Evolutionary conservation across 2,329 filamentous ascomycete genomes (phyloP).

Genomic region (Phyllosticta ampelicida): DNA sequence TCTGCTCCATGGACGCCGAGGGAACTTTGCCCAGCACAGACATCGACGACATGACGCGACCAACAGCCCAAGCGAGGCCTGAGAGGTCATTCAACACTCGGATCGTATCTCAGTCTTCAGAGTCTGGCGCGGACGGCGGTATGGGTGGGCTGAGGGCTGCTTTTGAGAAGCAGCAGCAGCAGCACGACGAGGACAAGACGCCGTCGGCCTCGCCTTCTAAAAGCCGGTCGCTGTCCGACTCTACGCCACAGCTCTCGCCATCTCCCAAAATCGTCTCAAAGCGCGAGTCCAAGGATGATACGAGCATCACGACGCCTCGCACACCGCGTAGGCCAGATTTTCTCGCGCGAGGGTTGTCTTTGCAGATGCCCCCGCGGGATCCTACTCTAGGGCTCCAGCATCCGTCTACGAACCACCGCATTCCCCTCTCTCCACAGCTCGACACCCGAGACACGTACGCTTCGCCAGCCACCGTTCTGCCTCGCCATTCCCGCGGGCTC

Average conservation of each 20-base stretch:
- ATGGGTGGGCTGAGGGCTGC: constrained; percentile 6
- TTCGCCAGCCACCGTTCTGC: constrained; percentile 77
- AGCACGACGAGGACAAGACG: constrained; percentile 14
- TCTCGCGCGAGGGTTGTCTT: constrained; percentile 51
- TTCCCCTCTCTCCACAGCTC: constrained; percentile 73
- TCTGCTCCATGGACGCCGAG: constrained; percentile 5
- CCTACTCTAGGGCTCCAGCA: constrained; percentile 27
- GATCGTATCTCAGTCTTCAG: background rate
- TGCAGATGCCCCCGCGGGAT: constrained; percentile 56
- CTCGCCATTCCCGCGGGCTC: constrained; percentile 76
- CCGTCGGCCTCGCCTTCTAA: constrained; percentile 30
- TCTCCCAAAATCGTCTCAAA: constrained; percentile 31
- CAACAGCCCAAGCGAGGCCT: constrained; percentile 4
- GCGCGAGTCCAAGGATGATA: constrained; percentile 37
- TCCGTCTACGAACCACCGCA: constrained; percentile 40
- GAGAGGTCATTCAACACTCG: constrained; percentile 5
- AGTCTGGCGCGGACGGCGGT: constrained; percentile 1
- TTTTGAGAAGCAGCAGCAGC: background rate
- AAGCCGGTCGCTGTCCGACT: constrained; percentile 35
- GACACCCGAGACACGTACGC: constrained; percentile 78
- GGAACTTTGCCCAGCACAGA: constrained; percentile 6
- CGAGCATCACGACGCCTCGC: constrained; percentile 29
- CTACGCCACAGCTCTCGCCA: constrained; percentile 32
- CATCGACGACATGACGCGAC: constrained; percentile 8
- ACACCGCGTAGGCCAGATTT: constrained; percentile 64